Evolutionary conservation across 139 green algal species (phyloP).

Genomic region (Limnomonas spitsbergensis): DNA sequence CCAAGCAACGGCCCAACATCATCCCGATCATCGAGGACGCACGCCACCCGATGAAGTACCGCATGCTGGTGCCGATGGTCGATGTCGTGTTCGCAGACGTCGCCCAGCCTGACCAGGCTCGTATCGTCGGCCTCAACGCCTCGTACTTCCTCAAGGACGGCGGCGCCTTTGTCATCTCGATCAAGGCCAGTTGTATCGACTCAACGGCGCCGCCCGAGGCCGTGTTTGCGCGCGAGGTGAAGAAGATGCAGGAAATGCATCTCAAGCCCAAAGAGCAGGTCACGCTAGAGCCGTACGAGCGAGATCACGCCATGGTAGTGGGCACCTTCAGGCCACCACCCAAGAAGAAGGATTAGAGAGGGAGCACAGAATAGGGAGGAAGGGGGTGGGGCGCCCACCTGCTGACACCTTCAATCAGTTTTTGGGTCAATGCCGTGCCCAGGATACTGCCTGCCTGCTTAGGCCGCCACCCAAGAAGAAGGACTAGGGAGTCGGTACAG

Average conservation of each 20-base stretch:
- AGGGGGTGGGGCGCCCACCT: too few species aligned
- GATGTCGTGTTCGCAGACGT: conserved; percentile 99
- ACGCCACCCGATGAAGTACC: conserved; percentile 95
- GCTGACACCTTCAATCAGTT: too few species aligned
- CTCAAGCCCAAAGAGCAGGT: conserved; percentile 98
- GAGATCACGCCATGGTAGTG: conserved; percentile 96
- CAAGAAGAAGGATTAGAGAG: too few species aligned
- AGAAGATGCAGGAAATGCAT: conserved; percentile 96
- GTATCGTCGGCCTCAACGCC: conserved; percentile 97
- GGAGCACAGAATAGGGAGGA: too few species aligned
- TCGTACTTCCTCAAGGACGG: conserved; percentile 97
- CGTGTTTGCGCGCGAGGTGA: conserved; percentile 96
- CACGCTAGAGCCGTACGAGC: conserved; percentile 98
- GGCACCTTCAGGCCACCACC: conserved; percentile 69
- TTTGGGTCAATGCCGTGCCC: too few species aligned
- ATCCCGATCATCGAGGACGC: conserved; percentile 99
- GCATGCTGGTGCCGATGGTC: conserved; percentile 99
- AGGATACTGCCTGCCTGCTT: too few species aligned
- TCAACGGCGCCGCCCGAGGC: conserved; percentile 94
- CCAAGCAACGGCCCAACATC: conserved; percentile 99
- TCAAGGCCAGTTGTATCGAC: conserved; percentile 99
- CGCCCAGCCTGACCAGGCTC: conserved; percentile 91
- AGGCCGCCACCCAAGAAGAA: conserved; percentile 57
- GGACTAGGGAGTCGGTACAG: too few species aligned
- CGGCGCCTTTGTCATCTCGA: conserved; percentile 97